phyloP scores from a whole-genome alignment of 139 green algal species.

The Mychonastes homosphaera region DNA sequence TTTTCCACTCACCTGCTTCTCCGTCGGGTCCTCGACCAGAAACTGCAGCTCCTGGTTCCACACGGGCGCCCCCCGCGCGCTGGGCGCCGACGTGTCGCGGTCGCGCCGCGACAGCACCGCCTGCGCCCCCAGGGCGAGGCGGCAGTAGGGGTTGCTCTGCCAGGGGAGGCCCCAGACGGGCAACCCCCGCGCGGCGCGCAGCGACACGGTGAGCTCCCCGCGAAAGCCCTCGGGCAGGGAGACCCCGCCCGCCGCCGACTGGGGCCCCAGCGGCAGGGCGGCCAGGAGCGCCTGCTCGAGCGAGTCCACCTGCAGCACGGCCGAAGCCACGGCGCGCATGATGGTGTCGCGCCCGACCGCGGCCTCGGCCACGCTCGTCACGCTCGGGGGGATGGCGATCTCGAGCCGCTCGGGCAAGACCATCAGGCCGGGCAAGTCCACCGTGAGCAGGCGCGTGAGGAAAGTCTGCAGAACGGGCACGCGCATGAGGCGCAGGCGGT shows the following conservation, averaged over 20 bases:
- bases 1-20: slow-evolving; percentile 53
- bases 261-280: slow-evolving; percentile 71
- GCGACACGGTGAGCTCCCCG: slow-evolving; percentile 61
- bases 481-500: slow-evolving; percentile 82
- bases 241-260: slow-evolving; percentile 69
- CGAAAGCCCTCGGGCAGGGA: slow-evolving; percentile 67
- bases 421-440: slow-evolving; percentile 89
- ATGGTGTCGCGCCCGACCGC: slow-evolving; percentile 83
- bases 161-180: slow-evolving; percentile 83
- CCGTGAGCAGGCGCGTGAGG: slow-evolving; percentile 79
- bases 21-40: slow-evolving; percentile 72
- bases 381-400: slow-evolving; percentile 78
- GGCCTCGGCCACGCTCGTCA: slow-evolving; percentile 80
- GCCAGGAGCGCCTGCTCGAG: slow-evolving; percentile 71
- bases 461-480: slow-evolving; percentile 82
- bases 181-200: slow-evolving; percentile 68
- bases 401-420: slow-evolving; percentile 80
- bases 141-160: slow-evolving; percentile 84
- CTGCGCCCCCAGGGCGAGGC: slow-evolving; percentile 72
- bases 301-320: slow-evolving; percentile 74
- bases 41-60: slow-evolving; percentile 95
- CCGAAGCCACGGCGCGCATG: slow-evolving; percentile 77
- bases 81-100: slow-evolving; percentile 53
- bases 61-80: slow-evolving; percentile 52
- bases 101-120: slow-evolving; percentile 58